phyloP scores from a whole-genome alignment of 305 asterid species.

The Fraxinus sp. region DNA sequence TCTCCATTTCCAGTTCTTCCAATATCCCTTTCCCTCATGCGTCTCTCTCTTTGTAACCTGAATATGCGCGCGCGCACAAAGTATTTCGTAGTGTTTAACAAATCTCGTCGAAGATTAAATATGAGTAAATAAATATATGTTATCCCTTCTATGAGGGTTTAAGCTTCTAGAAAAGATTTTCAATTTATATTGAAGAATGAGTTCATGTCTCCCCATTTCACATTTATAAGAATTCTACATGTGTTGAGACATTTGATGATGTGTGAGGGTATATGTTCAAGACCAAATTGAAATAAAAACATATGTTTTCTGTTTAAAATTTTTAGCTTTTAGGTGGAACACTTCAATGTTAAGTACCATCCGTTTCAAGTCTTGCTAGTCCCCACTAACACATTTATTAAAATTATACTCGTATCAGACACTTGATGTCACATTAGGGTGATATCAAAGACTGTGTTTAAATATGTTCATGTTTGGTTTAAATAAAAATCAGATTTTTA shows the following conservation, averaged over 20 bases:
- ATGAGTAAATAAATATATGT: background rate
- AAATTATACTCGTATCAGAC: too few species aligned
- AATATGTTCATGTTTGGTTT: too few species aligned
- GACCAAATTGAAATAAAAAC: background rate
- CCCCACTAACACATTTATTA: background rate
- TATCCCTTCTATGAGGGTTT: background rate
- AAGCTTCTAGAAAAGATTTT: background rate
- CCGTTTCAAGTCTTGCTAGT: background rate
- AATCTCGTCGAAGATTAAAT: background rate
- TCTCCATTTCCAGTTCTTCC: constrained; percentile 65
- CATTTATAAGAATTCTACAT: background rate
- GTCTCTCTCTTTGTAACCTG: constrained; percentile 61
- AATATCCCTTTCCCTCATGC: background rate
- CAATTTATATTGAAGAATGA: background rate
- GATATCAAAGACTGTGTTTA: background rate
- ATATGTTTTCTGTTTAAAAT: background rate
- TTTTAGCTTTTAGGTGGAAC: background rate
- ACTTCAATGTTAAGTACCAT: background rate
- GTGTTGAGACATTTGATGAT: background rate
- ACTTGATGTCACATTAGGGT: background rate
- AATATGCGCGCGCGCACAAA: background rate
- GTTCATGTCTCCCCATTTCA: background rate
- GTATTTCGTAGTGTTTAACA: background rate
- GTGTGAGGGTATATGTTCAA: background rate
- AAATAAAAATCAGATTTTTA: too few species aligned